Evolutionary conservation across 2,329 filamentous ascomycete genomes (phyloP).

Genomic region (Claviceps arundinis): DNA sequence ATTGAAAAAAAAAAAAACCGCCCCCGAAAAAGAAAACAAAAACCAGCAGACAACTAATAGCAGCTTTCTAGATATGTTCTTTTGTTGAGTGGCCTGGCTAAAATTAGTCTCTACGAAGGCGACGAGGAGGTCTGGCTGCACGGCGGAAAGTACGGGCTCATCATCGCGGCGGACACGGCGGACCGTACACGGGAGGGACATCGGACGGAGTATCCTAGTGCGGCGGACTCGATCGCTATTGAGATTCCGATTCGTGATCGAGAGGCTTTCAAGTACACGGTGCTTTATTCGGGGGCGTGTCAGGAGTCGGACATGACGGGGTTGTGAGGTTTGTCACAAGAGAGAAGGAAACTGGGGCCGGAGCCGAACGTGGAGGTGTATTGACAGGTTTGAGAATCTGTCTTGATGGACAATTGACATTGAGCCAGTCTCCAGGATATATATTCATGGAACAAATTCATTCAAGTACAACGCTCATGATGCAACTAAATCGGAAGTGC

Average conservation of each 20-base stretch:
- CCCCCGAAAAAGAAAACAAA: background rate
- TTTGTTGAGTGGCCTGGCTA: constrained; percentile 26
- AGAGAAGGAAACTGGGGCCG: background rate
- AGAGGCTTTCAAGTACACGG: constrained; percentile 3
- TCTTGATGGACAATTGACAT: background rate
- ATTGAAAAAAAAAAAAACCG: too few species aligned
- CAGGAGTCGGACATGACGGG: constrained; percentile 1
- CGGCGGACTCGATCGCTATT: constrained; percentile 22
- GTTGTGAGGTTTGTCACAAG: background rate
- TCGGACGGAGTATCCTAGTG: constrained; percentile 25
- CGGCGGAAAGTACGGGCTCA: constrained; percentile 26
- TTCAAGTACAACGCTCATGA: background rate
- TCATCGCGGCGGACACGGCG: constrained; percentile 28
- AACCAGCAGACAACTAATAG: background rate
- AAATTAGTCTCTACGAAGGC: constrained; percentile 26
- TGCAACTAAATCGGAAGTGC: background rate
- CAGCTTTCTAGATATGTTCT: constrained; percentile 15
- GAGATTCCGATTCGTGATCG: constrained; percentile 8
- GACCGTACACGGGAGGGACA: constrained; percentile 27
- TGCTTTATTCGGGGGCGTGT: constrained; percentile 5
- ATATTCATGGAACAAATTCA: background rate
- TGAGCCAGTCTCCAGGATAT: background rate
- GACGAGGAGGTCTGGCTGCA: constrained; percentile 21
- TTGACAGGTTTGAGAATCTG: background rate
- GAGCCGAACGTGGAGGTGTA: too few species aligned